Evolutionary conservation across 2,329 filamentous ascomycete species (phyloP), one percentile per base, ranked within the genome.

Genomic region (Cladosporium velox): DNA sequence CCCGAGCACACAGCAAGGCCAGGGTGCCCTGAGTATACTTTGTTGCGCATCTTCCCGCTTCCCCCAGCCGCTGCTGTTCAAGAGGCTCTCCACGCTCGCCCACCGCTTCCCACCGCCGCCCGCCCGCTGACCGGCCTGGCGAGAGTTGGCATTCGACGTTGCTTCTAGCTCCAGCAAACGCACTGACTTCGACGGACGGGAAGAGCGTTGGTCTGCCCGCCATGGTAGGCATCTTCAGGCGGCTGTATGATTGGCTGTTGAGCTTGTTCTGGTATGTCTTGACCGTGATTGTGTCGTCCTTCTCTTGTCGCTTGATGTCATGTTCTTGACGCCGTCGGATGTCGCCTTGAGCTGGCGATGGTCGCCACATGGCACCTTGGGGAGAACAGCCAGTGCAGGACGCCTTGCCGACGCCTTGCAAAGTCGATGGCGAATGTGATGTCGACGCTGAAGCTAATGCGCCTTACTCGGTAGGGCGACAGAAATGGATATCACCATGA

Each of bases 401-500:
- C 28, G 18, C 8, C 15, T 7, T n/a, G 30, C 32, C 2, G 30
- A 21, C 28, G 18, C 8, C 15, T 7, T n/a, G 30, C 32, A 32
- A 21, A n/a, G 30, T 34, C 34, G 34, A 65, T 59, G 68, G 70
- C 72, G 70, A 73, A 24, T 67, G 64, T 62, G 44, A 59, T 52
- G 67, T 66, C 65, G 55, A 65, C 59, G 57, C 66, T 65, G 70
- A 76, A 70, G 74, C 52, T 55, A 55, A 55, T 34, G 18, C 32
- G 52, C 52, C 52, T 30, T 58, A 34, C 34, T 47, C 38, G 35
- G 28, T 32, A 97, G 94, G 95, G 93, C 94, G 72, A 96, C 93
- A 72, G 95, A 99, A 84, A 97, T 99, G 93, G 95, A 99, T 82
- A 94, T 99, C 78, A 98, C 95, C 73, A 96, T 99, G 90, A 94